Evolutionary conservation across 768 basidiomycete genomes (phyloP).

Genomic region (Rhodosporidiobolus sp.): DNA sequence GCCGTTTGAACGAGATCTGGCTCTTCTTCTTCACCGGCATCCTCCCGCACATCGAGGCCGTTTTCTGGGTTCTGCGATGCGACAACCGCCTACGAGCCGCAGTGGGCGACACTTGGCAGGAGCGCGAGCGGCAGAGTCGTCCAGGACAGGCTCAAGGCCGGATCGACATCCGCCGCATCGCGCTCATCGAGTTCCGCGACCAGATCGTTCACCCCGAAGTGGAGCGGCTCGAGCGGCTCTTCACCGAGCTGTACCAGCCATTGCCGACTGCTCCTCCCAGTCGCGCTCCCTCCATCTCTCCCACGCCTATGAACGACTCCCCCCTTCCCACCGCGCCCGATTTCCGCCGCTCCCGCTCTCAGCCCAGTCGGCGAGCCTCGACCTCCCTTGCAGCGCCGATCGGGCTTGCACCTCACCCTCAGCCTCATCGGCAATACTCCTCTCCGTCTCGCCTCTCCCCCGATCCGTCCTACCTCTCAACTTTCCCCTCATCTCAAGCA

Average conservation of each 20-base stretch:
- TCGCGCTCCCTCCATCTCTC: background rate
- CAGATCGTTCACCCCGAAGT: conserved; percentile 40
- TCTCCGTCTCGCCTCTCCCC: conserved; percentile 17
- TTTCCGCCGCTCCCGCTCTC: conserved; percentile 7
- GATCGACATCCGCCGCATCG: conserved; percentile 41
- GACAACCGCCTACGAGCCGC: conserved; percentile 37
- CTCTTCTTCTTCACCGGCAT: conserved; percentile 46
- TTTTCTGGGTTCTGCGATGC: conserved; percentile 44
- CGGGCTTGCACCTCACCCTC: background rate
- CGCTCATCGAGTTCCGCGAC: conserved; percentile 43
- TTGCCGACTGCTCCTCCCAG: background rate
- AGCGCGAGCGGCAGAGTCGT: conserved; percentile 3
- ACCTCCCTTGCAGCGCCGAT: background rate
- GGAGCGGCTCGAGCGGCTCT: conserved; percentile 2
- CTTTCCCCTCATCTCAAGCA: background rate
- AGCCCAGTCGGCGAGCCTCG: background rate
- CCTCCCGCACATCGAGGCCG: conserved; percentile 45
- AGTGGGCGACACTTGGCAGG: conserved; percentile 7
- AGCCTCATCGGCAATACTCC: conserved; percentile 2
- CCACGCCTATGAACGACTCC: background rate
- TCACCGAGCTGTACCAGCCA: conserved; percentile 5
- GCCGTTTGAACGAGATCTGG: conserved; percentile 45
- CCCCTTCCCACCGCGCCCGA: background rate
- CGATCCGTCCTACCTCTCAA: background rate
- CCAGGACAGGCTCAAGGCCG: conserved; percentile 14